Conservation (phyloP, 495 filamentous ascomycete species). For the Talaromyces wortmannii region DNA sequence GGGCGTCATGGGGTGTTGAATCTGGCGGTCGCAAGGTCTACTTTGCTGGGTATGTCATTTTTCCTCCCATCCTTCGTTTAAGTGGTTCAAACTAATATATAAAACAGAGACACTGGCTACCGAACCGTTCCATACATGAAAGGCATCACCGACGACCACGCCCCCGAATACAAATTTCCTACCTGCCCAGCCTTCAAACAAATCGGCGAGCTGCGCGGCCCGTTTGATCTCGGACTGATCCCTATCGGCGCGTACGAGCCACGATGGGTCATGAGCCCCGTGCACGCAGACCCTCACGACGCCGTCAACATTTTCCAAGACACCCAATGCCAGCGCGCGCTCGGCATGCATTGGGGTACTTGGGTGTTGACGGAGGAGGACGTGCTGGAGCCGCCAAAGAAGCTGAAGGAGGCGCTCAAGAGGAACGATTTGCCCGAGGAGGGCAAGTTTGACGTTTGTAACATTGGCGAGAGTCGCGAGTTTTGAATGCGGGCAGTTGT, state of each 20-base stretch:
- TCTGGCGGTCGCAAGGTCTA: constrained; percentile 52
- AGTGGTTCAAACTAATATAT: constrained; percentile 2
- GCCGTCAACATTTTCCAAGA: constrained; percentile 76
- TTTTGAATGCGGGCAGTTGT: too few species aligned
- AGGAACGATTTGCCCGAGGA: constrained; percentile 55
- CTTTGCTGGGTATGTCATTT: constrained; percentile 32
- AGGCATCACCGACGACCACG: constrained; percentile 55
- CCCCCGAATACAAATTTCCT: constrained; percentile 54
- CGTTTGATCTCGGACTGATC: constrained; percentile 78
- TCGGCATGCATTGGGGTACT: constrained; percentile 85
- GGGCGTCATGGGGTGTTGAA: constrained; percentile 78
- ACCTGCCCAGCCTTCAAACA: constrained; percentile 70
- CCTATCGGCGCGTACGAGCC: constrained; percentile 82
- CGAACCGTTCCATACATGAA: constrained; percentile 58
- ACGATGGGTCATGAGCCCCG: constrained; percentile 55
- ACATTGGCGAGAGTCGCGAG: constrained; percentile 70
- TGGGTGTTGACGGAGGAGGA: constrained; percentile 75
- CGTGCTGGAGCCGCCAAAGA: constrained; percentile 63
- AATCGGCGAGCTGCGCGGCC: constrained; percentile 65
- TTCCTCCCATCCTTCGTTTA: not conserved
- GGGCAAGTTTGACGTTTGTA: constrained; percentile 72
- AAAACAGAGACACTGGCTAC: constrained; percentile 58
- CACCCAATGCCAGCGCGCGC: constrained; percentile 63
- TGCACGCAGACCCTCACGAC: constrained; percentile 80
- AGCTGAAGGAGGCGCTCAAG: constrained; percentile 59